Base-by-base conservation (phyloP, 2,329 filamentous ascomycete genomes). In the Clathrospora elynae region DNA sequence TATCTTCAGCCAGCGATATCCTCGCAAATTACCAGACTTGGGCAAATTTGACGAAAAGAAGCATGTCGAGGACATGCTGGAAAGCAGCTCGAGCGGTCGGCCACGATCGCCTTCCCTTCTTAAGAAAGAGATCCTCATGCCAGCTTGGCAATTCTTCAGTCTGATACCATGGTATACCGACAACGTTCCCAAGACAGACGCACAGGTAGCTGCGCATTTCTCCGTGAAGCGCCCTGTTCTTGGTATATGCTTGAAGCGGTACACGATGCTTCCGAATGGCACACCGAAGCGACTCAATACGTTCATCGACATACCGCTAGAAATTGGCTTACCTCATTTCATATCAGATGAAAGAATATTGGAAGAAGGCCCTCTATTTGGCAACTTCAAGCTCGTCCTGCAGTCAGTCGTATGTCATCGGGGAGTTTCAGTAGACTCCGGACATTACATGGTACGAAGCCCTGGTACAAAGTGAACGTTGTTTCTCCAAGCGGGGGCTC, bases 371-470 rank as follows among this genome's bases (percentile, higher is more conserved):
- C 82, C 81, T 0, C 69, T 95, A 2, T 87, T 85, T 61, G 85
- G 86, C n/a, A 92, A 95, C 52, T 97, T 96, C 74, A 95, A 96
- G 67, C 80, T 97, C 8, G 87, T 90, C 2, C 74, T 99, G 35
- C 91, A 96, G 68, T 92, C 91, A 0, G 85, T 95, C 2, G 87
- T 99, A 12, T 97, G 93, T 62, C 93, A 99, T 69, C 83, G 90
- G 22, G 93, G 93, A 6, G 83, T 85, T 22, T 90, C 89, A 0
- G 78, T 95, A 9, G 83, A 95, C 60, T 91, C 88, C 10, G 93
- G 93, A 0, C 93, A 99, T 66, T 99, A 99, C 64, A 82, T 97
- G n/a, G n/a, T n/a, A n/a, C n/a, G n/a, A n/a, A n/a, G n/a, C n/a
- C n/a, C n/a, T n/a, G n/a, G n/a, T n/a, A n/a, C n/a, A n/a, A n/a